Evolutionary conservation across 208 protist genomes (phyloP).

Genomic region (Leptomonas seymouri): DNA sequence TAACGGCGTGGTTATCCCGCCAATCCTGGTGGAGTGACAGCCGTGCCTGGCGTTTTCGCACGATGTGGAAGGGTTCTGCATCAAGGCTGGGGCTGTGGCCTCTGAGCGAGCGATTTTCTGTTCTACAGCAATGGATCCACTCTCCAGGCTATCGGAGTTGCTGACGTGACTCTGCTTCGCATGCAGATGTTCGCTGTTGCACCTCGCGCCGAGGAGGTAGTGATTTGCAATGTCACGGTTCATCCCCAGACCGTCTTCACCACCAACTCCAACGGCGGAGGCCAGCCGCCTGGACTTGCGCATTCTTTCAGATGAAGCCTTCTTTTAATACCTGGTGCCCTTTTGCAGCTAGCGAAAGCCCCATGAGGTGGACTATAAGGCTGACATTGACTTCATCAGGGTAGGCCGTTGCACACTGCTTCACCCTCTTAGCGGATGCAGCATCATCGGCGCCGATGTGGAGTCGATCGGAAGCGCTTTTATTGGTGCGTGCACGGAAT

Average conservation of each 20-base stretch:
- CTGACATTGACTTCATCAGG: slow-evolving; percentile 23
- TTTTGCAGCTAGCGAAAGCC: slow-evolving; percentile 18
- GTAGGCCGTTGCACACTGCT: slow-evolving; percentile 22
- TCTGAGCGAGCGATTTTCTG: slow-evolving; percentile 34
- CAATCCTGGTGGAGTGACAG: slow-evolving; percentile 12
- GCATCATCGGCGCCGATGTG: slow-evolving; percentile 17
- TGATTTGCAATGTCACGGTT: slow-evolving; percentile 26
- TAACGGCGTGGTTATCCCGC: slow-evolving; percentile 12
- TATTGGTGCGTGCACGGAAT: slow-evolving; percentile 27
- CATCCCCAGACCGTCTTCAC: slow-evolving; percentile 22
- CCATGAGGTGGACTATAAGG: slow-evolving; percentile 21
- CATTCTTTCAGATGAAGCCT: slow-evolving; percentile 10
- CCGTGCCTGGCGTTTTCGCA: slow-evolving; percentile 18
- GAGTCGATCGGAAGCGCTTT: slow-evolving; percentile 27
- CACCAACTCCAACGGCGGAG: neutral
- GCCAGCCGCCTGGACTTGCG: neutral
- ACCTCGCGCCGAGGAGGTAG: slow-evolving; percentile 22
- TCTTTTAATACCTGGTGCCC: slow-evolving; percentile 21
- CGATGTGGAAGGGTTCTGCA: slow-evolving; percentile 19
- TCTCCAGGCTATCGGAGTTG: slow-evolving; percentile 23
- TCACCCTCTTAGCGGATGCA: slow-evolving; percentile 26
- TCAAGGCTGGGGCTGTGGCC: slow-evolving; percentile 20
- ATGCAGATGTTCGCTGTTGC: slow-evolving; percentile 33
- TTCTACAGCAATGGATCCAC: slow-evolving; percentile 25
- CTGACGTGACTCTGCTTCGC: slow-evolving; percentile 15